phyloP scores from a whole-genome alignment of 768 basidiomycete species.

The Infundibulicybe gibba region DNA sequence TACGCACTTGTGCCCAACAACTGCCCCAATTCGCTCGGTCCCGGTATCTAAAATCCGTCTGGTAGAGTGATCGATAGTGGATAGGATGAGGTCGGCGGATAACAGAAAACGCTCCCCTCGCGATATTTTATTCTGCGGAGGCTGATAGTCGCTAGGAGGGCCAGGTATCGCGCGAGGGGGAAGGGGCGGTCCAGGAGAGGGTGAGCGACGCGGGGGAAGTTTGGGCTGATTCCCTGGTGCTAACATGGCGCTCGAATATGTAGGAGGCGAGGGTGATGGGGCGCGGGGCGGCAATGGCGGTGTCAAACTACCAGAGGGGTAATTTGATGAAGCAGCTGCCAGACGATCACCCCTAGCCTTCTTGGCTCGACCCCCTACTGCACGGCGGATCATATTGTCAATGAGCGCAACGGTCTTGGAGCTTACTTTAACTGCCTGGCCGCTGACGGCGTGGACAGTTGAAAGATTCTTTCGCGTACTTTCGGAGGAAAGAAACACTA shows the following conservation, averaged over 20 bases:
- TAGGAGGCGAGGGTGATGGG: conserved; percentile 15
- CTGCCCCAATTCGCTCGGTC: conserved; percentile 41
- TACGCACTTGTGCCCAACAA: conserved; percentile 53
- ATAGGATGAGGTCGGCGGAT: conserved; percentile 63
- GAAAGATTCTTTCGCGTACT: conserved; percentile 54
- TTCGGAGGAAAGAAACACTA: conserved; percentile 60
- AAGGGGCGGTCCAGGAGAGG: conserved; percentile 27
- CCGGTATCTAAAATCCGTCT: conserved; percentile 49
- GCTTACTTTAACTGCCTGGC: conserved; percentile 65
- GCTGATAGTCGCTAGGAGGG: background rate
- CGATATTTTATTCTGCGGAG: conserved; percentile 17
- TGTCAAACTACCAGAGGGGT: conserved; percentile 1
- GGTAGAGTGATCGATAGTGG: conserved; percentile 59
- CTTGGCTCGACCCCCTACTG: conserved; percentile 45
- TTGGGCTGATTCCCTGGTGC: conserved; percentile 18
- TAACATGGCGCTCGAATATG: conserved; percentile 4
- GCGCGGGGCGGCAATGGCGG: conserved; percentile 16
- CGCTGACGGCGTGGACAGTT: conserved; percentile 60
- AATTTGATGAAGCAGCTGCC: conserved; percentile 7
- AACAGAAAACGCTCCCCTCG: conserved; percentile 49
- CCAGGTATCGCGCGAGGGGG: conserved; percentile 20
- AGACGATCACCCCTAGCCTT: conserved; percentile 17
- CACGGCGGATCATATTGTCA: conserved; percentile 55
- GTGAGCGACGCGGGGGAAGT: conserved; percentile 26
- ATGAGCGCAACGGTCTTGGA: conserved; percentile 57